Evolutionary conservation across 2,329 filamentous ascomycete species (phyloP), one percentile per base, ranked within the genome.

Genomic region (Cladosporium sp.): DNA sequence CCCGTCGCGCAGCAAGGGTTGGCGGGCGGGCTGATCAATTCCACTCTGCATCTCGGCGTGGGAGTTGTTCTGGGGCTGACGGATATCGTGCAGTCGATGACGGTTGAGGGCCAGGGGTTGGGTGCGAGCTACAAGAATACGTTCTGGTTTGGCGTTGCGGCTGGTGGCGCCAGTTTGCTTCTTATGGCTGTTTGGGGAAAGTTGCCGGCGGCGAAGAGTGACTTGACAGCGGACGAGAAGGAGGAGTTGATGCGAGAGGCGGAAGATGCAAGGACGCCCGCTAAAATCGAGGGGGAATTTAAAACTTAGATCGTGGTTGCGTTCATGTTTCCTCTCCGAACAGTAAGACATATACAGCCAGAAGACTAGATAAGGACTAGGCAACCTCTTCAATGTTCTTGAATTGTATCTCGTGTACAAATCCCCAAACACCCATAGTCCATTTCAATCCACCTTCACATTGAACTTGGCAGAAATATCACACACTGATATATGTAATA

Each of bases 1-100:
- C 84, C 86, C 0, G 72, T 73, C 4, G 74, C 79, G n/a, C 74
- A 81, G 40, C 86, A 90, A 62, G 85, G 85, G 0, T 73, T 88
- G 0, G 86, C 85, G 0, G 85, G 85, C 1, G 86, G 82, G 0
- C 65, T 89, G 40, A 83, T 87, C 61, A 88, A 86, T 68, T 82
- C 79, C 42, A 68, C 88, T 1, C 64, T 89, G 20, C 86, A 88
- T 58, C 72, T 90, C 7, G 85, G 85, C 12, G 84, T 89, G 60
- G 83, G 84, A 1, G 76, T 89, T 51, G 83, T 82, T 69, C 73
- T 89, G 4, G 85, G 84, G 0, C 76, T 89, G 47, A 81, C 79
- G 1, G 86, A 90, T 63, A 76, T 89, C 13, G 67, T 70, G 2
- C 70, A 70, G 42, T 75, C 79, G 1, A 73, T 75, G 27, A 75